Evolutionary conservation across 192 early-diverging fungal species (phyloP).

Genomic region (Coemansia aciculifera): DNA sequence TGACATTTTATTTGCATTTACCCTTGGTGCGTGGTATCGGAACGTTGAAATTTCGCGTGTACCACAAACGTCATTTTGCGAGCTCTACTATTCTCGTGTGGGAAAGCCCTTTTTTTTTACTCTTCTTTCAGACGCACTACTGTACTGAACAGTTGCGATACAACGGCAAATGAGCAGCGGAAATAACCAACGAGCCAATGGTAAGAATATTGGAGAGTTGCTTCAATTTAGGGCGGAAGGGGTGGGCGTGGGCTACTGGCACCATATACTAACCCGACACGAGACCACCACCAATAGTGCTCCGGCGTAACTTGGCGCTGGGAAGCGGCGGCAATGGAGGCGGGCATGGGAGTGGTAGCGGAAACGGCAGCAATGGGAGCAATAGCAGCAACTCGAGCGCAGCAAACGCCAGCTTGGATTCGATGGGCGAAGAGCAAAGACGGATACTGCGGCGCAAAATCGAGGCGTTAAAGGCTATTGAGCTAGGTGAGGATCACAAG

Average conservation of each 20-base stretch:
- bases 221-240: background rate
- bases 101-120: background rate
- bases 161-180: slow-evolving; percentile 17
- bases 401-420: slow-evolving; percentile 21
- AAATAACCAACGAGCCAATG: slow-evolving; percentile 34
- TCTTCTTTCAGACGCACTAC: background rate
- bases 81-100: background rate
- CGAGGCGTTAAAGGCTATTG: slow-evolving; percentile 34
- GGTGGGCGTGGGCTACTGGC: background rate
- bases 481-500: slow-evolving; percentile 35
- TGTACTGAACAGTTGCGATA: background rate
- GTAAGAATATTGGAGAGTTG: slow-evolving; percentile 14
- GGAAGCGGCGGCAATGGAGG: background rate
- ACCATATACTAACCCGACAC: slow-evolving; percentile 5
- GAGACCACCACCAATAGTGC: background rate
- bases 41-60: background rate
- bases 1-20: background rate
- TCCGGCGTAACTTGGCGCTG: slow-evolving; percentile 8
- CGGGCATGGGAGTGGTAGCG: slow-evolving; percentile 14
- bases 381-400: slow-evolving; percentile 7
- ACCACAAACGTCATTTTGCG: background rate
- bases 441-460: slow-evolving; percentile 47
- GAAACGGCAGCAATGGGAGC: slow-evolving; percentile 3
- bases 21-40: background rate
- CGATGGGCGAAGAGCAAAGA: slow-evolving; percentile 43